Conservation (phyloP, 208 protist genomes). For the Tritrichomonas musculus region DNA sequence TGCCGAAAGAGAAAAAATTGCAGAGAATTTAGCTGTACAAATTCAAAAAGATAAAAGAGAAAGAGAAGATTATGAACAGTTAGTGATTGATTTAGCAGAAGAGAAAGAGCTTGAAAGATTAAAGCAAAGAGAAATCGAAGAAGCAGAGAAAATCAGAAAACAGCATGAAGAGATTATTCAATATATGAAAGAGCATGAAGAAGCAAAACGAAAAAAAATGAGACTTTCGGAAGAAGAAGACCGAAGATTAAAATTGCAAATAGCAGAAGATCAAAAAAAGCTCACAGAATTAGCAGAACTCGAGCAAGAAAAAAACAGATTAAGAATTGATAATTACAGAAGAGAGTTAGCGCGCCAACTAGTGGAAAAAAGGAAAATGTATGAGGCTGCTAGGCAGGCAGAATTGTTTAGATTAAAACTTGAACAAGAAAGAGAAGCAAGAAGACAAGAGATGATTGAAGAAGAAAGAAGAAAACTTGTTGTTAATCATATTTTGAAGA, state of each 20-base stretch:
- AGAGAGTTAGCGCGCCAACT: not conserved
- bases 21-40: not conserved
- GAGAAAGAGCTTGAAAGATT: conserved; percentile 25
- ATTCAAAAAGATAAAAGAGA: not conserved
- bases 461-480: not conserved
- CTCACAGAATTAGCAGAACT: not conserved
- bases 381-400: not conserved
- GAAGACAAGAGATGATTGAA: conserved; percentile 15
- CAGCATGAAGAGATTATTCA: not conserved
- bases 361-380: not conserved
- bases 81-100: not conserved
- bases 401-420: not conserved
- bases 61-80: not conserved
- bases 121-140: not conserved
- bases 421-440: not conserved
- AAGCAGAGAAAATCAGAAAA: not conserved
- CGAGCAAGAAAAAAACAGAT: not conserved
- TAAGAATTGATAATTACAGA: not conserved
- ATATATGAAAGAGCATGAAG: not conserved
- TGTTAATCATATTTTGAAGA: not conserved
- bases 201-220: not conserved
- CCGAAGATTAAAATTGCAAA: not conserved
- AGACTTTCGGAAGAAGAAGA: not conserved
- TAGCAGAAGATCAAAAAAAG: not conserved
- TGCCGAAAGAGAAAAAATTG: not conserved